phyloP scores from a whole-genome alignment of 2,329 filamentous ascomycete genomes.

The Periglandula ipomoeae region DNA sequence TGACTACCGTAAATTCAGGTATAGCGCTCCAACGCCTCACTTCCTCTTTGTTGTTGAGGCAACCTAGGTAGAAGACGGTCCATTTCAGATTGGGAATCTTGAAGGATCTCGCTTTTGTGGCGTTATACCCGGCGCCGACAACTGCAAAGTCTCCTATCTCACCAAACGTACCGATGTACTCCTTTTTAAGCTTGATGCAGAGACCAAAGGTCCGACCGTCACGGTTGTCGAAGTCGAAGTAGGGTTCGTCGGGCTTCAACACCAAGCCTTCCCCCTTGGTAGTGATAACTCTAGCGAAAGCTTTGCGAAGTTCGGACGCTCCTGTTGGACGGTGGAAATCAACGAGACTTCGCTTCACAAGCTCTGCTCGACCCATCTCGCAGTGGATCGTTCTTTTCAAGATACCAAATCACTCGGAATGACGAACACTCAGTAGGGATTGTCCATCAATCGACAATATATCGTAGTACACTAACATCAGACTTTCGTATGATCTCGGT shows the following conservation, averaged over 20 bases:
- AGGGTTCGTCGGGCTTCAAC: constrained; percentile 70
- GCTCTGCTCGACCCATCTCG: constrained; percentile 51
- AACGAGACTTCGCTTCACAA: constrained; percentile 58
- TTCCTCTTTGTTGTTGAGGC: constrained; percentile 58
- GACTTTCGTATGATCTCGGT: constrained; percentile 39
- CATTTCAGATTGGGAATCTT: constrained; percentile 50
- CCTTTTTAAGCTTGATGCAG: constrained; percentile 81
- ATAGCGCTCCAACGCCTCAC: constrained; percentile 39
- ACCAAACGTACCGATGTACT: constrained; percentile 68
- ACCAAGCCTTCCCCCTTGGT: constrained; percentile 69
- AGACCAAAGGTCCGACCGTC: constrained; percentile 31
- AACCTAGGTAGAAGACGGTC: constrained; percentile 77
- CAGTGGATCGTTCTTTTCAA: constrained; percentile 45
- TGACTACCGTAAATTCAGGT: constrained; percentile 59
- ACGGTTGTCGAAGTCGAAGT: constrained; percentile 48
- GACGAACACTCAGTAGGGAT: constrained; percentile 40
- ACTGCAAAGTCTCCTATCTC: constrained; percentile 78
- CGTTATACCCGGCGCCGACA: constrained; percentile 64
- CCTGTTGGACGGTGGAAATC: constrained; percentile 51
- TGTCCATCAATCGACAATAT: constrained; percentile 43
- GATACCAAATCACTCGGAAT: constrained; percentile 50
- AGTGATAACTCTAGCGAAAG: constrained; percentile 59
- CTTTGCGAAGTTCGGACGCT: constrained; percentile 44
- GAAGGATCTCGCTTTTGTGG: constrained; percentile 49
- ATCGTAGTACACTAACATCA: constrained; percentile 57